Conservation (phyloP, 305 asterid species). For the Fraxinus sp. region DNA sequence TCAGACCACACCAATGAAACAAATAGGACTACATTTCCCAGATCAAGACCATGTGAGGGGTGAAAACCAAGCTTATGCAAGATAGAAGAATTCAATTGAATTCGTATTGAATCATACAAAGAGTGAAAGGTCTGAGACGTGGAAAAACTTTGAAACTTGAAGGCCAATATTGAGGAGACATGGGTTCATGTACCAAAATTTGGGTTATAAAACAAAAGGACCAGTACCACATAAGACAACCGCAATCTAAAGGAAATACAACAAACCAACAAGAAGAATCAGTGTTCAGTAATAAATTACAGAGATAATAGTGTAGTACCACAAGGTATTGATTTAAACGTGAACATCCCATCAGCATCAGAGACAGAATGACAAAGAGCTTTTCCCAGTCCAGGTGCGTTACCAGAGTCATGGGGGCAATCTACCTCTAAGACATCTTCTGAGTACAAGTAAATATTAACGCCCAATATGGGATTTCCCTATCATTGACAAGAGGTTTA, state of each 20-base stretch:
- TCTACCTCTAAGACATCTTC: slow-evolving; percentile 72
- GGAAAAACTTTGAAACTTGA: slow-evolving; percentile 7
- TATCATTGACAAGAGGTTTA: slow-evolving; percentile 35
- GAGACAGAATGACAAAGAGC: slow-evolving; percentile 89
- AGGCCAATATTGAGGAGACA: slow-evolving; percentile 10
- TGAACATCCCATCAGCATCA: slow-evolving; percentile 88
- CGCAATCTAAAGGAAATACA: neutral
- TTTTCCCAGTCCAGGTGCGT: slow-evolving; percentile 71
- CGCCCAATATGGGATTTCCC: slow-evolving; percentile 98
- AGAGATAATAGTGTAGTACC: slow-evolving; percentile 48
- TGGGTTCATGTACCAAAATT: neutral
- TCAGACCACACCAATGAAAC: neutral
- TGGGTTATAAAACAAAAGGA: slow-evolving; percentile 3
- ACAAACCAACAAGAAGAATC: slow-evolving; percentile 5
- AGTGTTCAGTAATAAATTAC: slow-evolving; percentile 12
- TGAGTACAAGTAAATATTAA: slow-evolving; percentile 81
- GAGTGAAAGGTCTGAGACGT: neutral
- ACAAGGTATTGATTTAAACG: slow-evolving; percentile 76
- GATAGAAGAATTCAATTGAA: neutral
- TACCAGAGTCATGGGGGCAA: slow-evolving; percentile 73
- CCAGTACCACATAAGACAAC: slow-evolving; percentile 12
- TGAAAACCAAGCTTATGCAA: neutral
- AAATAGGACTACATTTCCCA: neutral
- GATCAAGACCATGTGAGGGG: neutral
- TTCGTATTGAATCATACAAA: neutral